These are phyloP conservation scores for Saussurea involucrata DNA, from an alignment of 129 eudicot species.

Conservation along the genomic window DNA sequence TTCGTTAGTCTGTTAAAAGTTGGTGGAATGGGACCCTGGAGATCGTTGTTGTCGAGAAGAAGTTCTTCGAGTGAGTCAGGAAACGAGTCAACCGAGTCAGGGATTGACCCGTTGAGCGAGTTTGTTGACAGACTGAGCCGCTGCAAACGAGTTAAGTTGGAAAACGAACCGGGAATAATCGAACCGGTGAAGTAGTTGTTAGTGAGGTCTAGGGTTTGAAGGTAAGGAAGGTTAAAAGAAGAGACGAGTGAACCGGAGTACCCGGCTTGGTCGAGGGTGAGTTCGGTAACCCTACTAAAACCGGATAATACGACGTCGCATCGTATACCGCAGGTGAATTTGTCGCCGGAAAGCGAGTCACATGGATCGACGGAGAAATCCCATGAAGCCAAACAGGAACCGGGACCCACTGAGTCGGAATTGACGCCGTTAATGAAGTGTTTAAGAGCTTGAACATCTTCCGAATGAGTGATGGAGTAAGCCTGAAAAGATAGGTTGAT, in stretches of 20 bases:
- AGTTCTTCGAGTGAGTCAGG: conserved; percentile 52
- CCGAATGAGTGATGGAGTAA: conserved; percentile 53
- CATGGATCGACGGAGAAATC: conserved; percentile 89
- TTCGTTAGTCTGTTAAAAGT: conserved; percentile 42
- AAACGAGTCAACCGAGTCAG: conserved; percentile 49
- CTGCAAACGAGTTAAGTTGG: conserved; percentile 45
- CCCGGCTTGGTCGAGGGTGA: conserved; percentile 76
- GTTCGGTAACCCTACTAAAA: conserved; percentile 60
- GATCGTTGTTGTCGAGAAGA: conserved; percentile 49
- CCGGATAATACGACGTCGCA: conserved; percentile 45
- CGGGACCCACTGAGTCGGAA: conserved; percentile 46
- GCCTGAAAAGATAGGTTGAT: conserved; percentile 14
- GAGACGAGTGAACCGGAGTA: conserved; percentile 62
- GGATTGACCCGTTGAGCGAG: conserved; percentile 62
- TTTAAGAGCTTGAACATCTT: conserved; percentile 54
- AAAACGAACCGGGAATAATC: conserved; percentile 57
- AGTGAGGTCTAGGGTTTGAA: conserved; percentile 61
- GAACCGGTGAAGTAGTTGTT: conserved; percentile 68
- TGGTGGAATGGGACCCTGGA: conserved; percentile 50
- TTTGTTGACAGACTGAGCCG: conserved; percentile 58
- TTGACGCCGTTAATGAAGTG: conserved; percentile 46
- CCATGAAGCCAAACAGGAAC: conserved; percentile 84
- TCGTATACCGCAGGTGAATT: conserved; percentile 79
- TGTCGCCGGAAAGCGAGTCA: conserved; percentile 51
- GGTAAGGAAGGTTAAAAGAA: conserved; percentile 52